phyloP scores from a whole-genome alignment of 2,329 filamentous ascomycete genomes.

The Beauveria sp. region DNA sequence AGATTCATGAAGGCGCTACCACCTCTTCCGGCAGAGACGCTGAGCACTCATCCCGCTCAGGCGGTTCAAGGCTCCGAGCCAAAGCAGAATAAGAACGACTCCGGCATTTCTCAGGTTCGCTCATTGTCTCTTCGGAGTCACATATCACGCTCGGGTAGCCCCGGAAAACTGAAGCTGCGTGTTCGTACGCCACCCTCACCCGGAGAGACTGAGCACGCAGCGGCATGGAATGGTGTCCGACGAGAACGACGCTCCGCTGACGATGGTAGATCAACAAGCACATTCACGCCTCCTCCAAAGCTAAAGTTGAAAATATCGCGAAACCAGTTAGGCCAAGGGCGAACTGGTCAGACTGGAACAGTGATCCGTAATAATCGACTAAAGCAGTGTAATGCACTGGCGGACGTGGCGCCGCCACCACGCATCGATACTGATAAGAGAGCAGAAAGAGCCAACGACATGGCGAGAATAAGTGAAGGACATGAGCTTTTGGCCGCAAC shows the following conservation, averaged over 20 bases:
- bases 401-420: constrained; percentile 21
- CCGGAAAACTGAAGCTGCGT: constrained; percentile 23
- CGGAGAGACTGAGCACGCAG: not conserved
- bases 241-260: constrained; percentile 1
- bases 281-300: constrained; percentile 18
- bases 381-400: constrained; percentile 26
- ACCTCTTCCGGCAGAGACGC: constrained; percentile 29
- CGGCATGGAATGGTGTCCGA: not conserved
- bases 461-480: not conserved
- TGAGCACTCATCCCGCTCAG: not conserved
- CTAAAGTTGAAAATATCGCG: constrained; percentile 28
- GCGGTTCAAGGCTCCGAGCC: not conserved
- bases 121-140: constrained; percentile 6
- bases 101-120: constrained; percentile 11
- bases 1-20: constrained; percentile 46
- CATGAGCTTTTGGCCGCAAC: not conserved
- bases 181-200: constrained; percentile 18
- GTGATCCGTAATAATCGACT: constrained; percentile 18
- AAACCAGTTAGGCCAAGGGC: constrained; percentile 19
- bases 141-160: constrained; percentile 11
- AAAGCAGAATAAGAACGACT: not conserved
- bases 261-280: constrained; percentile 10
- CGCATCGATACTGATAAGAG: constrained; percentile 11
- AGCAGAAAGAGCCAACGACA: constrained; percentile 10
- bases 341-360: constrained; percentile 12